A percentile compares a stretch with the other conserved stretches of the same genome.
Evolutionary conservation across 805 yeast genomes (phyloP).

Genomic region (Candida maris): DNA sequence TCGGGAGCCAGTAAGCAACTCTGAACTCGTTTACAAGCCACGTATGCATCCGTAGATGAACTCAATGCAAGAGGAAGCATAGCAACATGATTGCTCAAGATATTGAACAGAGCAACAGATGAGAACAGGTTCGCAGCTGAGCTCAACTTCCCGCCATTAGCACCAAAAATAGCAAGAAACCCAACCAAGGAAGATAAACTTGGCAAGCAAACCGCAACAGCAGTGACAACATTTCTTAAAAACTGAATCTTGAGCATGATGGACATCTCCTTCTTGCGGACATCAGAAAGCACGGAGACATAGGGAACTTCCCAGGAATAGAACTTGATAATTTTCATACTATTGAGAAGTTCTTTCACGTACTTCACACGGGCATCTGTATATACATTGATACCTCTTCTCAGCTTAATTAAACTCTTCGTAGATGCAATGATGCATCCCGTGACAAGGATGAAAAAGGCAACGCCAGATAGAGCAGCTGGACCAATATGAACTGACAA

Average conservation of each 20-base stretch:
- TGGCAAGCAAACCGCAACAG: conserved; percentile 66
- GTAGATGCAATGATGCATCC: conserved; percentile 44
- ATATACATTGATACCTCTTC: conserved; percentile 53
- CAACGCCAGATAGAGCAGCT: conserved; percentile 68
- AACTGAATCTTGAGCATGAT: conserved; percentile 61
- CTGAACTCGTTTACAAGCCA: conserved; percentile 57
- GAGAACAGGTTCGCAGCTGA: conserved; percentile 66
- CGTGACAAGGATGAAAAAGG: conserved; percentile 50
- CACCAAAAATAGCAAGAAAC: conserved; percentile 40
- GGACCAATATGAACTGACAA: conserved; percentile 69
- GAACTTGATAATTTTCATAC: conserved; percentile 78
- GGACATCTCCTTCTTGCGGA: conserved; percentile 60
- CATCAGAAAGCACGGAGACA: conserved; percentile 46
- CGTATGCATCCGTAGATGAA: conserved; percentile 62
- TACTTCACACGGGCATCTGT: conserved; percentile 77
- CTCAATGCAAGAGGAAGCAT: conserved; percentile 70
- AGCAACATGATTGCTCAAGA: conserved; percentile 57
- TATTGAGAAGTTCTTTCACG: conserved; percentile 74
- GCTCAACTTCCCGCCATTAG: conserved; percentile 30
- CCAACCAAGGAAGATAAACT: conserved; percentile 66
- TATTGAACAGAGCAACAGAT: conserved; percentile 64
- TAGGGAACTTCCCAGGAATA: conserved; percentile 93
- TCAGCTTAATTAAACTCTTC: conserved; percentile 47
- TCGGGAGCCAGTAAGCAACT: conserved; percentile 43
- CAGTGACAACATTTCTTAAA: conserved; percentile 56